Evolutionary conservation across 495 filamentous ascomycete genomes (phyloP).

Genomic region (Hypoxylon trugodes): DNA sequence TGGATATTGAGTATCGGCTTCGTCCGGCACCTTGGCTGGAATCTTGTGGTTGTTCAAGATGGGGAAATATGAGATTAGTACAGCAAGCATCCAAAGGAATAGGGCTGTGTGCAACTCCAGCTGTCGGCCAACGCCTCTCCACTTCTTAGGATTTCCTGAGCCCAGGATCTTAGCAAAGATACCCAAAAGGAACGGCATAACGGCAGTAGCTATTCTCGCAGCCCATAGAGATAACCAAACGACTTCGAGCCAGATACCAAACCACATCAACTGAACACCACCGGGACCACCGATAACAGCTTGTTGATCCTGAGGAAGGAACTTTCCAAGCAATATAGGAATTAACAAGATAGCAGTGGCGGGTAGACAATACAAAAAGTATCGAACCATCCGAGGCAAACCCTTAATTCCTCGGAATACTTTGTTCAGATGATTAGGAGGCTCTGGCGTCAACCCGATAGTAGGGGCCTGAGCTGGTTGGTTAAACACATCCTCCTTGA

Average conservation of each 20-base stretch:
- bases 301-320: constrained; percentile 58
- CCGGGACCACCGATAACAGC: constrained; percentile 70
- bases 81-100: constrained; percentile 92
- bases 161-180: constrained; percentile 78
- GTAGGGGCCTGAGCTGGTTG: constrained; percentile 64
- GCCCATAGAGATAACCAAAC: constrained; percentile 94
- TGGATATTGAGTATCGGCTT: constrained; percentile 56
- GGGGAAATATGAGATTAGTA: constrained; percentile 75
- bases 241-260: constrained; percentile 92
- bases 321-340: constrained; percentile 79
- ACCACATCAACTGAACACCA: constrained; percentile 84
- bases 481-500: constrained; percentile 84
- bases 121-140: constrained; percentile 87
- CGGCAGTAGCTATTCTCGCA: constrained; percentile 76
- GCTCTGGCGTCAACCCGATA: constrained; percentile 49
- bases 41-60: constrained; percentile 80
- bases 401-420: constrained; percentile 65
- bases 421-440: constrained; percentile 63
- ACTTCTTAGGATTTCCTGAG: constrained; percentile 87
- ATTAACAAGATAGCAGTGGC: constrained; percentile 77
- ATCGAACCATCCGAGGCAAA: constrained; percentile 81
- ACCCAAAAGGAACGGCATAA: constrained; percentile 72
- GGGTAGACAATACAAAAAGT: constrained; percentile 86
- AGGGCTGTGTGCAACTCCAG: constrained; percentile 86
- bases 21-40: constrained; percentile 34